Percentiles rank a stretch among this genome's conserved stretches.
Evolutionary conservation across 2,329 filamentous ascomycete species (phyloP).

Genomic region (Fusarium musae): DNA sequence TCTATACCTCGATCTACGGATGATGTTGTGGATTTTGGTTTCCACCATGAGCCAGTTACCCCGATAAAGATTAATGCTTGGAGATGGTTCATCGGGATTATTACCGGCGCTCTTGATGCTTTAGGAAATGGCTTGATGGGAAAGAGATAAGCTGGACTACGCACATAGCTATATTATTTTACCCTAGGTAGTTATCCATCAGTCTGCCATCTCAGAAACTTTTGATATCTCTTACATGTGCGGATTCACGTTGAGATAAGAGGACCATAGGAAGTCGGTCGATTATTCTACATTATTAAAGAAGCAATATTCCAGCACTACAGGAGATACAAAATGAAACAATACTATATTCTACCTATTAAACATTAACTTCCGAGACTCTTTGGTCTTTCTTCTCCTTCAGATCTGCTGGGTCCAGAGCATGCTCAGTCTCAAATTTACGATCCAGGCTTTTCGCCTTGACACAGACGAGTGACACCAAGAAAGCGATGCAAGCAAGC

Average conservation of each 20-base stretch:
- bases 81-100: background rate
- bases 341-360: background rate
- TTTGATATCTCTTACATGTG: background rate
- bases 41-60: background rate
- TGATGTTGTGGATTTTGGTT: background rate
- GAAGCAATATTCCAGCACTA: background rate
- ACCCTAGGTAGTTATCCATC: background rate
- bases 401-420: background rate
- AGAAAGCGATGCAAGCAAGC: constrained; percentile 41
- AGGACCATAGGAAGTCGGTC: background rate
- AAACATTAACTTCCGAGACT: constrained; percentile 11
- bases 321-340: background rate
- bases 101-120: background rate
- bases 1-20: background rate
- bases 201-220: background rate
- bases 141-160: background rate
- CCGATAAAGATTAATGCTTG: background rate
- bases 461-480: constrained; percentile 27
- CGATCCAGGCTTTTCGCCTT: constrained; percentile 38
- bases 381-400: constrained; percentile 3
- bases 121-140: background rate
- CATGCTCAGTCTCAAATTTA: constrained; percentile 39
- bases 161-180: background rate
- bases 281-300: too few species aligned
- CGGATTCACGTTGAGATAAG: background rate